Conservation (phyloP, 2,329 filamentous ascomycete genomes). For the Aphanocladium album region DNA sequence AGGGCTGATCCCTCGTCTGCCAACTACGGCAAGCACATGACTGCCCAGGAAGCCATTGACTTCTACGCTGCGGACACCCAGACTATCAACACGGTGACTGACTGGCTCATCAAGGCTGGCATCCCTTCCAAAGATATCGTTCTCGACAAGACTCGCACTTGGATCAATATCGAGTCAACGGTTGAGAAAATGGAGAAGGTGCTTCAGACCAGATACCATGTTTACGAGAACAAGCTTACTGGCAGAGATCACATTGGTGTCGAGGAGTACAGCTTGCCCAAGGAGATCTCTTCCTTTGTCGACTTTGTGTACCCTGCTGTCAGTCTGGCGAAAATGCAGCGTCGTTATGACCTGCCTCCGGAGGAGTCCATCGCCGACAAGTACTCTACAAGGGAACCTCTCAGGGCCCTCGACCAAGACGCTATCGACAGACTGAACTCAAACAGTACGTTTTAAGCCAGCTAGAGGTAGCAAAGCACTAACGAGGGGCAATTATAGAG, state of each 20-base stretch:
- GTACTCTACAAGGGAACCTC: slow-evolving; percentile 8
- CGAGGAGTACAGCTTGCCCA: slow-evolving; percentile 35
- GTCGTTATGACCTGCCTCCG: neutral
- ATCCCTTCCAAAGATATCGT: slow-evolving; percentile 42
- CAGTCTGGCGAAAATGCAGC: slow-evolving; percentile 26
- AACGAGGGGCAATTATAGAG: neutral
- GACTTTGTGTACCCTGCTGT: slow-evolving; percentile 37
- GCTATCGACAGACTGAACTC: slow-evolving; percentile 2
- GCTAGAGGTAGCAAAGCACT: neutral
- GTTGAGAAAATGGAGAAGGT: slow-evolving; percentile 37
- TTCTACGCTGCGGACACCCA: slow-evolving; percentile 38
- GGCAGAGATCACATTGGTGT: slow-evolving; percentile 33
- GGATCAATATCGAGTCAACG: slow-evolving; percentile 21
- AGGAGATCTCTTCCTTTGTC: slow-evolving; percentile 30
- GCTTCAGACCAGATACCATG: slow-evolving; percentile 47
- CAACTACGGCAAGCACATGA: slow-evolving; percentile 43
- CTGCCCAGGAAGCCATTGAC: slow-evolving; percentile 34
- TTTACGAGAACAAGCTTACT: slow-evolving; percentile 37
- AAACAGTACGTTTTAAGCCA: neutral
- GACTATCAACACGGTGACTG: slow-evolving; percentile 42
- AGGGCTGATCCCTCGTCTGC: slow-evolving; percentile 35
- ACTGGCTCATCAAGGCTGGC: slow-evolving; percentile 48
- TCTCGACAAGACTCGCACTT: slow-evolving; percentile 46
- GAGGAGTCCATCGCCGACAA: slow-evolving; percentile 1
- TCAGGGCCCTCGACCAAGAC: neutral